Percentiles rank a stretch among this genome's conserved stretches.
Conservation (phyloP, 495 filamentous ascomycete genomes). For the Tuber microsphaerosporum region DNA sequence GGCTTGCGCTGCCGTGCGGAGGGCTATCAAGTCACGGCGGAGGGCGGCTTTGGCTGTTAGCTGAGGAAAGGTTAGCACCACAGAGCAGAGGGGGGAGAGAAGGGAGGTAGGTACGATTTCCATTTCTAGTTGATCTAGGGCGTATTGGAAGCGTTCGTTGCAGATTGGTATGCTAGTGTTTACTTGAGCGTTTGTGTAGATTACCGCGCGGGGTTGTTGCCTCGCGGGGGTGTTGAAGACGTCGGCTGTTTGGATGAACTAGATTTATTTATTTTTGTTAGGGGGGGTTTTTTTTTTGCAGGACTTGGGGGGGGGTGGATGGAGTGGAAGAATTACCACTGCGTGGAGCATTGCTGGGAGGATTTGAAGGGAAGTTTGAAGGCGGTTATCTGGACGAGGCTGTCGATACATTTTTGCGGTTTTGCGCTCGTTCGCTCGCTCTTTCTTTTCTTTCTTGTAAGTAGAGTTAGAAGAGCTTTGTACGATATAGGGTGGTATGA, state of each 20-base stretch:
- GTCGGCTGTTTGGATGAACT: constrained; percentile 40
- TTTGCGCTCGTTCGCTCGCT: not conserved
- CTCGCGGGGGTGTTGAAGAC: constrained; percentile 35
- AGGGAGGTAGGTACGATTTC: constrained; percentile 21
- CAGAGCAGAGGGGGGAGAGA: no score
- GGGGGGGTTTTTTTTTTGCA: not conserved
- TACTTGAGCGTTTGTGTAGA: constrained; percentile 37
- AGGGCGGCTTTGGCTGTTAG: constrained; percentile 29
- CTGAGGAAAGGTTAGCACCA: constrained; percentile 3
- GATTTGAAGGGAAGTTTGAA: constrained; percentile 27
- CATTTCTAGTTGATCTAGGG: constrained; percentile 35
- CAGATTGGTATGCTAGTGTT: constrained; percentile 20
- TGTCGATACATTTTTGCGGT: constrained; percentile 2
- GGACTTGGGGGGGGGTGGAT: not conserved
- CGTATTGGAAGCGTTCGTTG: constrained; percentile 38
- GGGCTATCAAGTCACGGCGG: constrained; percentile 25
- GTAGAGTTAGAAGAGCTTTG: not conserved
- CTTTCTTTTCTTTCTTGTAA: not conserved
- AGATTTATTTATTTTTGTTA: not conserved
- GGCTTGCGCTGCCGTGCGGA: constrained; percentile 27
- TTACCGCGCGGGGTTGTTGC: constrained; percentile 30
- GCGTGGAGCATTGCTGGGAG: constrained; percentile 38
- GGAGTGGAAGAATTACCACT: constrained; percentile 23
- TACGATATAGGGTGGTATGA: not conserved
- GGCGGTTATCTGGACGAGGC: not conserved